A percentile compares a stretch with the other conserved stretches of the same genome.
These are phyloP conservation scores for Pneumocystis carinii DNA, from an alignment of 1,139 yeast genomes.

Conservation along the genomic window DNA sequence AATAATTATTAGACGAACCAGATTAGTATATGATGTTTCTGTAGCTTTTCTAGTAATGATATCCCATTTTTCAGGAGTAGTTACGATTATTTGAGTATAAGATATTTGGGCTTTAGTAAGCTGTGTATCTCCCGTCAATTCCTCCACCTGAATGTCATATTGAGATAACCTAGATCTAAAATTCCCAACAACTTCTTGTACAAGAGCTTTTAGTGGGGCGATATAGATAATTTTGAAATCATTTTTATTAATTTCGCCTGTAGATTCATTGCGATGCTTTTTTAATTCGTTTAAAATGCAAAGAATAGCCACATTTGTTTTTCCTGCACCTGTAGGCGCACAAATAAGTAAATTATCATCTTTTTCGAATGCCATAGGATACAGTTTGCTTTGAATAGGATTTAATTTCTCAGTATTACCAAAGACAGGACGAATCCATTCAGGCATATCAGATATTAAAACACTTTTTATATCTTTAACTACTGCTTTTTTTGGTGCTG, in stretches of 20 bases:
- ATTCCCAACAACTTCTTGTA: constrained; percentile 86
- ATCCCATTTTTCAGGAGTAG: constrained; percentile 97
- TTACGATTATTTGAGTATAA: constrained; percentile 70
- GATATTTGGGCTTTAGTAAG: constrained; percentile 62
- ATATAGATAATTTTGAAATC: constrained; percentile 68
- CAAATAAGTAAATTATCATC: constrained; percentile 68
- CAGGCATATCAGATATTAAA: constrained; percentile 35
- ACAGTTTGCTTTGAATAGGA: constrained; percentile 70
- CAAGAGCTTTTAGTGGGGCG: constrained; percentile 90
- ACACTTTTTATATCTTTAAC: constrained; percentile 27
- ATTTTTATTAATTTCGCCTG: constrained; percentile 30
- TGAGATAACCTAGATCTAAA: constrained; percentile 50
- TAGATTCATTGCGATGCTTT: constrained; percentile 34
- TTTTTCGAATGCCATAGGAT: constrained; percentile 53
- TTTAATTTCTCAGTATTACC: constrained; percentile 48
- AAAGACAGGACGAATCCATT: constrained; percentile 69
- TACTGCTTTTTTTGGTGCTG: constrained; percentile 45
- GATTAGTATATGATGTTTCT: constrained; percentile 45
- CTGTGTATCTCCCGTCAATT: constrained; percentile 80
- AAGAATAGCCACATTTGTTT: constrained; percentile 86
- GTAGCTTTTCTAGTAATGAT: constrained; percentile 71
- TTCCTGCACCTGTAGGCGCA: constrained; percentile 99
- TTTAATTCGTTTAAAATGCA: constrained; percentile 51
- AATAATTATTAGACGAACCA: constrained; percentile 61
- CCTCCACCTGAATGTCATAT: constrained; percentile 62